These are phyloP conservation scores for Apiotrichum gracile DNA, from an alignment of 1,284 basidiomycete species.

Conservation along the genomic window DNA sequence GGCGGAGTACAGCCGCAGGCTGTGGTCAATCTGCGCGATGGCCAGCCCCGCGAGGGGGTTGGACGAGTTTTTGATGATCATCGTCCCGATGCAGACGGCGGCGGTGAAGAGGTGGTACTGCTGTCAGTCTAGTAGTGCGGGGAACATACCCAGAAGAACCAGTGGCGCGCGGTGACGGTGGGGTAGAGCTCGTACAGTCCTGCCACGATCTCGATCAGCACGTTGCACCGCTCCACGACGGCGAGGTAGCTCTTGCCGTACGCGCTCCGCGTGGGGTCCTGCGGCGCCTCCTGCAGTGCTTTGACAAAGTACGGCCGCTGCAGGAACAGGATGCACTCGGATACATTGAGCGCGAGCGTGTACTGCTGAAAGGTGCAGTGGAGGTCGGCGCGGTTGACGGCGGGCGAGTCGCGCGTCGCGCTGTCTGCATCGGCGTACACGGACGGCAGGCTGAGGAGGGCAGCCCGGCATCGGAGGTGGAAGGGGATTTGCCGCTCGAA, in stretches of 20 bases:
- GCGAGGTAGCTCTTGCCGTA: slow-evolving; percentile 28
- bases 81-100: slow-evolving; percentile 28
- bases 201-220: slow-evolving; percentile 20
- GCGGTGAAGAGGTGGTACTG: slow-evolving; percentile 35
- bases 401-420: slow-evolving; percentile 22
- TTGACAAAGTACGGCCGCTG: slow-evolving; percentile 31
- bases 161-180: slow-evolving; percentile 26
- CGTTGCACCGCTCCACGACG: slow-evolving; percentile 31
- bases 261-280: slow-evolving; percentile 19
- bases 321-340: slow-evolving; percentile 27
- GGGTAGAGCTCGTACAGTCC: slow-evolving; percentile 25
- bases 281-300: slow-evolving; percentile 21
- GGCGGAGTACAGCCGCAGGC: slow-evolving; percentile 20
- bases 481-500: slow-evolving; percentile 29
- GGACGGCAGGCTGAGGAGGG: slow-evolving; percentile 21
- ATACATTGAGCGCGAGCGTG: slow-evolving; percentile 26
- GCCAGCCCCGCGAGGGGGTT: slow-evolving; percentile 18
- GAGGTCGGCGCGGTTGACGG: slow-evolving; percentile 17
- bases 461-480: slow-evolving; percentile 25
- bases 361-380: slow-evolving; percentile 30
- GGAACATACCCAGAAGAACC: slow-evolving; percentile 31
- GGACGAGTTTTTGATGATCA: slow-evolving; percentile 19
- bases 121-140: neutral
- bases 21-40: slow-evolving; percentile 20
- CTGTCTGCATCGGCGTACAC: slow-evolving; percentile 20